phyloP scores from a whole-genome alignment of 805 yeast species.

The Osmozyma mogii region DNA sequence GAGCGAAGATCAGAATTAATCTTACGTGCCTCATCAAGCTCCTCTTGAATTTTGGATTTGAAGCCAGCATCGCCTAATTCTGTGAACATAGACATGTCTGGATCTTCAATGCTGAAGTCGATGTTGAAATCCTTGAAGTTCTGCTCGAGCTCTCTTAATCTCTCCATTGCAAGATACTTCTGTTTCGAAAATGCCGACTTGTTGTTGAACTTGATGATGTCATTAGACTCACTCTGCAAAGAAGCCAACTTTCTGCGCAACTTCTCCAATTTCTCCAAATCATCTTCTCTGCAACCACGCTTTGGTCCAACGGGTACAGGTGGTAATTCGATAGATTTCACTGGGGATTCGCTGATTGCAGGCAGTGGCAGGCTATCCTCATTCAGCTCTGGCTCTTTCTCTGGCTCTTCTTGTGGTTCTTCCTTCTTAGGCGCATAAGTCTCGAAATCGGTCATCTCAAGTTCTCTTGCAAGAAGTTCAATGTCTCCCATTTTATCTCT shows the following conservation, averaged over 20 bases:
- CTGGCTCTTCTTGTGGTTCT: not conserved
- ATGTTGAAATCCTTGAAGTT: slow-evolving; percentile 60
- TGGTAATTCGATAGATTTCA: not conserved
- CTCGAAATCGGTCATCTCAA: slow-evolving; percentile 79
- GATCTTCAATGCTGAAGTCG: slow-evolving; percentile 30
- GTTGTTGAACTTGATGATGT: slow-evolving; percentile 60
- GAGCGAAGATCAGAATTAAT: slow-evolving; percentile 32
- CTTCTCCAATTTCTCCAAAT: slow-evolving; percentile 45
- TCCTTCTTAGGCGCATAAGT: slow-evolving; percentile 16
- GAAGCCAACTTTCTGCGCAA: slow-evolving; percentile 51
- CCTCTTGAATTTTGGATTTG: slow-evolving; percentile 32
- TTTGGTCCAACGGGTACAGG: slow-evolving; percentile 25
- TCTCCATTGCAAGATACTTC: slow-evolving; percentile 58
- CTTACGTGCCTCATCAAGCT: slow-evolving; percentile 34
- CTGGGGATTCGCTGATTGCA: too few relatives aligned
- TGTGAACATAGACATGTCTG: slow-evolving; percentile 10
- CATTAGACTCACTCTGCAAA: slow-evolving; percentile 69
- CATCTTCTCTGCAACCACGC: slow-evolving; percentile 39
- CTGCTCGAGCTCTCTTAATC: slow-evolving; percentile 62
- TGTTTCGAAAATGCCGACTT: slow-evolving; percentile 52
- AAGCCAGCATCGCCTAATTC: slow-evolving; percentile 24
- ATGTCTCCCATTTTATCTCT: slow-evolving; percentile 80
- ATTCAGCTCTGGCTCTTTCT: not conserved
- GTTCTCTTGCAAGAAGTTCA: slow-evolving; percentile 75
- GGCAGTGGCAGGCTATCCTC: too few relatives aligned